Conservation (phyloP, 345 rosid species). For the Lumnitzera littorea region DNA sequence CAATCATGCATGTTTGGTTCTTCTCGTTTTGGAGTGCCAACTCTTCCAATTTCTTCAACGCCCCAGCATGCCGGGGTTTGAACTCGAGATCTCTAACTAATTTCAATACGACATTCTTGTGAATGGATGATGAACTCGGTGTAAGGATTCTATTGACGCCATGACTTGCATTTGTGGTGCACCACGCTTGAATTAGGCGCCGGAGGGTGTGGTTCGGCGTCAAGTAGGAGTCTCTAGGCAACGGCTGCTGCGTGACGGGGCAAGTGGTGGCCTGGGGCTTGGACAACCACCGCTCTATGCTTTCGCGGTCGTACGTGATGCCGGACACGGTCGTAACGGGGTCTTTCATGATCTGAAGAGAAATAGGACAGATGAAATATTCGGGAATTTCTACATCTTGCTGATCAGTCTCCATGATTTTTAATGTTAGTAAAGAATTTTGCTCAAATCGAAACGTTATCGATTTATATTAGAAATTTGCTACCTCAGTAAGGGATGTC, state of each 20-base stretch:
- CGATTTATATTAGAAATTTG: no score
- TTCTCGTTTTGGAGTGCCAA: slow-evolving; percentile 23
- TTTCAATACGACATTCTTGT: slow-evolving; percentile 14
- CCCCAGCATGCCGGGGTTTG: not conserved
- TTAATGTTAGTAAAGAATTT: no score
- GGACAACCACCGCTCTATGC: slow-evolving; percentile 50
- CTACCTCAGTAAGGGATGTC: no score
- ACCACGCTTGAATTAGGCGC: slow-evolving; percentile 56
- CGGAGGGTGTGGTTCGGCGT: slow-evolving; percentile 46
- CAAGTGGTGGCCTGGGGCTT: slow-evolving; percentile 23
- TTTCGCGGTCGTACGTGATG: slow-evolving; percentile 50
- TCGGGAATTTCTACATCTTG: slow-evolving; percentile 34
- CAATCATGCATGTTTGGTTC: slow-evolving; percentile 25
- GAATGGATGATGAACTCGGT: slow-evolving; percentile 17
- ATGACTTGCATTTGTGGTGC: slow-evolving; percentile 8
- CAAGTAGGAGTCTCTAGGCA: slow-evolving; percentile 28
- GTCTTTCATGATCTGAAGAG: slow-evolving; percentile 51
- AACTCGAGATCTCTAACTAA: slow-evolving; percentile 25
- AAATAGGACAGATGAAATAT: slow-evolving; percentile 52
- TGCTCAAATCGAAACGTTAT: no score
- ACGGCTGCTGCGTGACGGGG: slow-evolving; percentile 45
- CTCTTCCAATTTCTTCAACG: slow-evolving; percentile 27
- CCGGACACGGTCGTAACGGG: slow-evolving; percentile 59
- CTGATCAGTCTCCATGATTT: not conserved
- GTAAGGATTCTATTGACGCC: slow-evolving; percentile 28